These are phyloP conservation scores for Flueggea neowawraea DNA, from an alignment of 441 rosid species.

Conservation along the genomic window DNA sequence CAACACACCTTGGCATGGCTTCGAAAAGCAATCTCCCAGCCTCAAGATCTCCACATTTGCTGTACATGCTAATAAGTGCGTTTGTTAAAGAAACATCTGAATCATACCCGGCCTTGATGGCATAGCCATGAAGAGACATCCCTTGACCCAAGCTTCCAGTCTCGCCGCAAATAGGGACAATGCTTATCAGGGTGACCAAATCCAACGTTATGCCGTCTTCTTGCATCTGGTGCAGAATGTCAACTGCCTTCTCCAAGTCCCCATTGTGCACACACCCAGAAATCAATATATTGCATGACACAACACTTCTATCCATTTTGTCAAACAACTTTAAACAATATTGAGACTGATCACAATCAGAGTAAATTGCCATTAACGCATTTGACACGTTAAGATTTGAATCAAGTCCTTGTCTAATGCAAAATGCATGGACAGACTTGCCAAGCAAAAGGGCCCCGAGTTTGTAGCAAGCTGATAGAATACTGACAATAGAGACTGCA, in stretches of 20 bases:
- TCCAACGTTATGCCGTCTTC: conserved; percentile 41
- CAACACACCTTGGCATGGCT: conserved; percentile 46
- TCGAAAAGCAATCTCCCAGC: conserved; percentile 60
- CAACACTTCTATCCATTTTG: conserved; percentile 49
- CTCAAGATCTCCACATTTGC: conserved; percentile 70
- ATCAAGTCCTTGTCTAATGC: conserved; percentile 45
- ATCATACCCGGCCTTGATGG: conserved; percentile 34
- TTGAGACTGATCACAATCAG: conserved; percentile 37
- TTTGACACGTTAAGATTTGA: conserved; percentile 47
- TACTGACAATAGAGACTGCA: conserved; percentile 34
- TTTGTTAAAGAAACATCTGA: conserved; percentile 52
- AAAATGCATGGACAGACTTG: conserved; percentile 51
- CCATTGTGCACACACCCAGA: conserved; percentile 63
- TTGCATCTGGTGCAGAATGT: conserved; percentile 30
- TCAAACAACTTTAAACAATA: conserved; percentile 53
- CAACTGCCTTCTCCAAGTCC: conserved; percentile 41
- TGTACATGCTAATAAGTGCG: conserved; percentile 65
- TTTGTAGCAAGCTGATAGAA: conserved; percentile 41
- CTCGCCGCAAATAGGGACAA: conserved; percentile 60
- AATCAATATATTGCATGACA: conserved; percentile 77
- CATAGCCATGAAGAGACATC: conserved; percentile 54
- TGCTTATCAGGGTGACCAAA: conserved; percentile 50
- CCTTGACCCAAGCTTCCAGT: conserved; percentile 53
- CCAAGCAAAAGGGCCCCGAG: conserved; percentile 28
- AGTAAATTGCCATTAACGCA: conserved; percentile 58